Evolutionary conservation across 164 flowering plant species (phyloP).

Genomic region (Vitis labrusca): DNA sequence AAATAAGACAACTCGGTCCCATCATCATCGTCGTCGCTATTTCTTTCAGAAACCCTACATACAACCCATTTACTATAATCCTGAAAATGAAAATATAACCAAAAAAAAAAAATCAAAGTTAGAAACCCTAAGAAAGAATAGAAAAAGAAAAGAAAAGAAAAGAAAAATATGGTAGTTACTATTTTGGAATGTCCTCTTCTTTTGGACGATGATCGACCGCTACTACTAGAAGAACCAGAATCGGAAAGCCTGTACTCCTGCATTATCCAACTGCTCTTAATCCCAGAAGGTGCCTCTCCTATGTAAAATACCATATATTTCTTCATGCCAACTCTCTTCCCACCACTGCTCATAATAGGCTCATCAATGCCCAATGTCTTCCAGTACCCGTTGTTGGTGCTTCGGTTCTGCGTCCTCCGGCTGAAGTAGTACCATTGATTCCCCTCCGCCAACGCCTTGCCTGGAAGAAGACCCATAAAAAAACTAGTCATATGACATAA

Average conservation of each 20-base stretch:
- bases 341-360: slow-evolving; percentile 30
- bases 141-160: not conserved
- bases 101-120: not conserved
- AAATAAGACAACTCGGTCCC: slow-evolving; percentile 69
- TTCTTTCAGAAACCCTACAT: slow-evolving; percentile 61
- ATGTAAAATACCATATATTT: slow-evolving; percentile 40
- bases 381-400: slow-evolving; percentile 72
- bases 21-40: slow-evolving; percentile 39
- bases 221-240: slow-evolving; percentile 24
- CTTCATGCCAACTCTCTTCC: slow-evolving; percentile 46
- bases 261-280: slow-evolving; percentile 64
- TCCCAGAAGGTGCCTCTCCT: slow-evolving; percentile 43
- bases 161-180: slow-evolving; percentile 21
- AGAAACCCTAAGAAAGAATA: not conserved
- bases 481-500: not conserved
- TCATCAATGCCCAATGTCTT: slow-evolving; percentile 57
- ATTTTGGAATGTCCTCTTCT: slow-evolving; percentile 32
- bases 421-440: slow-evolving; percentile 82
- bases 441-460: slow-evolving; percentile 72
- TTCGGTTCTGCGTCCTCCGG: slow-evolving; percentile 46
- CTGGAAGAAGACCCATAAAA: slow-evolving; percentile 23
- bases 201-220: slow-evolving; percentile 31
- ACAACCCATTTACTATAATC: slow-evolving; percentile 65
- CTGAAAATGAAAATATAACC: slow-evolving; percentile 22
- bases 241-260: slow-evolving; percentile 54